Conservation (phyloP, 208 protist species). For the Trypanosomatidae sp. region DNA sequence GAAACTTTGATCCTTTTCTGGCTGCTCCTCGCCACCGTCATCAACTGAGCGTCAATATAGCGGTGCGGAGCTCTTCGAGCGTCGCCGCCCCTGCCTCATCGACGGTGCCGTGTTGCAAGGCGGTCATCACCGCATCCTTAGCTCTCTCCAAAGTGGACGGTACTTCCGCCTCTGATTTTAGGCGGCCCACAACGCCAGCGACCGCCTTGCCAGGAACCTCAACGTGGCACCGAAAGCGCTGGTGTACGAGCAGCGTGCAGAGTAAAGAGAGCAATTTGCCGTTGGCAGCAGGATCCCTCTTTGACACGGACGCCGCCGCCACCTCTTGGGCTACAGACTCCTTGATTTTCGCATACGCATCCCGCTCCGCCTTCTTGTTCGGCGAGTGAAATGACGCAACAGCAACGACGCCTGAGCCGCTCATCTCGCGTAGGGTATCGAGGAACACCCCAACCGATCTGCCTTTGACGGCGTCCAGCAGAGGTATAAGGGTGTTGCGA, state of each 20-base stretch:
- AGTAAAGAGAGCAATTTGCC: constrained; percentile 47
- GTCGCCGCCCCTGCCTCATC: constrained; percentile 18
- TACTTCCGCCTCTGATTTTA: constrained; percentile 31
- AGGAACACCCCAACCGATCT: constrained; percentile 44
- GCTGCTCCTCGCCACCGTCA: background rate
- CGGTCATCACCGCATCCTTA: constrained; percentile 37
- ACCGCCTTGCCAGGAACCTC: constrained; percentile 65
- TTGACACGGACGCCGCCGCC: constrained; percentile 21
- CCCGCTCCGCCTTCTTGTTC: constrained; percentile 74
- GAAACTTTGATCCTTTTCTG: background rate
- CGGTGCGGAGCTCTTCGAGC: constrained; percentile 44
- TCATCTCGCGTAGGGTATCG: constrained; percentile 47
- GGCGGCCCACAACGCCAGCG: constrained; percentile 41
- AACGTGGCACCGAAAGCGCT: constrained; percentile 51
- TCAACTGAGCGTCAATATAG: constrained; percentile 19
- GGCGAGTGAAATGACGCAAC: constrained; percentile 62
- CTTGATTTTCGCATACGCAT: constrained; percentile 40
- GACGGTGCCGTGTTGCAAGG: constrained; percentile 34
- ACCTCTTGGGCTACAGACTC: constrained; percentile 27
- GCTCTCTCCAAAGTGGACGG: constrained; percentile 29
- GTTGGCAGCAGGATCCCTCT: constrained; percentile 32
- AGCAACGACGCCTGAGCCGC: constrained; percentile 46
- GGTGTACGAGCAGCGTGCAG: constrained; percentile 53
- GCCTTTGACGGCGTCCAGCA: constrained; percentile 45
- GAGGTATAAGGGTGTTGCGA: constrained; percentile 34